Evolutionary conservation across 2,329 filamentous ascomycete genomes (phyloP), one percentile per base, ranked within the genome.

Genomic region (Arthrobotrys sphaeroides): DNA sequence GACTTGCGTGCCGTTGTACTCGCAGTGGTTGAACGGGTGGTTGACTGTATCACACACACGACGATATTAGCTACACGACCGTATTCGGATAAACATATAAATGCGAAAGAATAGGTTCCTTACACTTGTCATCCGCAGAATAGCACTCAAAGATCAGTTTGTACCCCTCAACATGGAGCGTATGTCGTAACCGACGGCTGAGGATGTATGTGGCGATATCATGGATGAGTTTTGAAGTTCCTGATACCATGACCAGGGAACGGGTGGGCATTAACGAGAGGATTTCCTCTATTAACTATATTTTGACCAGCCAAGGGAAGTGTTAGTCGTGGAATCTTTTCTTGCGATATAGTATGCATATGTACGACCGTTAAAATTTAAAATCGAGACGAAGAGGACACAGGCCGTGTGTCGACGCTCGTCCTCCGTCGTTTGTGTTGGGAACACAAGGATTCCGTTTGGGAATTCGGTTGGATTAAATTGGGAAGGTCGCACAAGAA

Each of bases 21-120:
- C 62, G 62, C 70, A 74, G 55, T 68, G 55, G 38, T 74, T 74
- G 62, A 64, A 74, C 4, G 70, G 70, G 20, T 74, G 70, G 55
- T 62, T 67, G 22, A 55, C 69, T 73, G 26, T n/a, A 3, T 12
- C 1, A 45, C 31, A 65, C 3, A 6, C 12, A 20, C n/a, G n/a
- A n/a, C n/a, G n/a, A n/a, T n/a, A n/a, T 42, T 60, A 57, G 36
- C 38, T 9, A n/a, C 24, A 13, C 16, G 20, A 7, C 22, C 18
- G 18, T 43, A 12, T 24, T 38, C 1, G 20, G 36, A 20, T 28
- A 22, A 22, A 18, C 13, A 36, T 20, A 13, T 20, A 22, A 13
- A 36, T 24, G 36, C n/a, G n/a, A n/a, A n/a, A n/a, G n/a, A n/a
- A n/a, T n/a, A n/a, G n/a, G n/a, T n/a, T n/a, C n/a, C 69, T 20